Evolutionary conservation across 2,329 filamentous ascomycete species (phyloP).

Genomic region (Fusarium xyrophilum): DNA sequence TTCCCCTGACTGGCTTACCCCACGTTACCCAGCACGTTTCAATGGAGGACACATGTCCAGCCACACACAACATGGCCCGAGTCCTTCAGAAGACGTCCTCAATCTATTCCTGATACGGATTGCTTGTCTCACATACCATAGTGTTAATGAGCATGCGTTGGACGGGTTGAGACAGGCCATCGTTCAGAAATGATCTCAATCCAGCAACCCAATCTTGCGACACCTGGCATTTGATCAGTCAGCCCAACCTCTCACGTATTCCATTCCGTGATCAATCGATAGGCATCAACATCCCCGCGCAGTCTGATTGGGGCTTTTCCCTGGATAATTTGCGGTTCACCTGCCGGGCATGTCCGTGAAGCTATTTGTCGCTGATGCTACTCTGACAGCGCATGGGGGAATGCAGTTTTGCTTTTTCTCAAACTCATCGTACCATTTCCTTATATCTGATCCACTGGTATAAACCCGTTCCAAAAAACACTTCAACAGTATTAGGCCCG

Average conservation of each 20-base stretch:
- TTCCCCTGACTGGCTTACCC: slow-evolving; percentile 43
- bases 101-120: slow-evolving; percentile 26
- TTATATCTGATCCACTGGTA: slow-evolving; percentile 20
- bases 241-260: slow-evolving; percentile 24
- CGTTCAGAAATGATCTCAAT: slow-evolving; percentile 4
- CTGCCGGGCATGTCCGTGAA: slow-evolving; percentile 29
- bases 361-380: slow-evolving; percentile 7
- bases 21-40: slow-evolving; percentile 45
- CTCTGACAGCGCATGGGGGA: slow-evolving; percentile 9
- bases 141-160: slow-evolving; percentile 13
- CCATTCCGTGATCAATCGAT: slow-evolving; percentile 16
- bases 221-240: slow-evolving; percentile 10
- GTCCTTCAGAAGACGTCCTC: slow-evolving; percentile 26
- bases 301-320: slow-evolving; percentile 5
- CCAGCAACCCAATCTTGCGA: background rate
- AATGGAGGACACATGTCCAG: slow-evolving; percentile 49
- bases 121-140: slow-evolving; percentile 31
- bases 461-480: slow-evolving; percentile 1
- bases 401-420: slow-evolving; percentile 31
- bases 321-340: slow-evolving; percentile 12
- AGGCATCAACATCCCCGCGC: slow-evolving; percentile 17
- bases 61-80: slow-evolving; percentile 42
- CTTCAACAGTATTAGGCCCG: slow-evolving; percentile 3
- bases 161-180: slow-evolving; percentile 24
- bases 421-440: slow-evolving; percentile 33